These are phyloP conservation scores for Clavulina sp. DNA, from an alignment of 768 basidiomycete species.

Conservation along the genomic window DNA sequence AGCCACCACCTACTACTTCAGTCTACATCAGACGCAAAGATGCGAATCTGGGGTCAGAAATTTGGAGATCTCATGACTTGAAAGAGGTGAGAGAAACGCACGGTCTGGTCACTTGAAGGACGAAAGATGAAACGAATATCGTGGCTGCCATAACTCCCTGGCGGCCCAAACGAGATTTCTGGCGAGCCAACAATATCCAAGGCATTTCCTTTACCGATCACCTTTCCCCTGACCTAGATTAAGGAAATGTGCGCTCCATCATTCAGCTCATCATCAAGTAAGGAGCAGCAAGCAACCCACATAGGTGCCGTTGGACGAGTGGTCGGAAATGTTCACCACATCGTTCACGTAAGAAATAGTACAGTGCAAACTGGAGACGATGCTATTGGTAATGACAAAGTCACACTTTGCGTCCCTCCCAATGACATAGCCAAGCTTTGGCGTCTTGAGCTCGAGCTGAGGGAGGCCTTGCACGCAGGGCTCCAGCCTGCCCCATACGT, in stretches of 20 bases:
- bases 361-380: conserved; percentile 51
- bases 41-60: not conserved
- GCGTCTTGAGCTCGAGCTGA: conserved; percentile 46
- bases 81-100: not conserved
- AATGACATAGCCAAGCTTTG: conserved; percentile 30
- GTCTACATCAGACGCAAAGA: not conserved
- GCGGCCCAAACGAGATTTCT: conserved; percentile 67
- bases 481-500: conserved; percentile 44
- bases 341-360: conserved; percentile 41
- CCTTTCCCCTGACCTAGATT: conserved; percentile 44
- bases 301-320: conserved; percentile 59
- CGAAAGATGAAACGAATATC: conserved; percentile 18
- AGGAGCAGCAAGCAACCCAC: conserved; percentile 12
- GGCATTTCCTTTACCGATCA: conserved; percentile 38
- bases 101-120: conserved; percentile 9
- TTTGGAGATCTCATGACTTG: not conserved
- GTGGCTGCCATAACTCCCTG: conserved; percentile 64
- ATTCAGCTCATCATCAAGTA: not conserved
- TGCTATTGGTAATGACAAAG: conserved; percentile 41
- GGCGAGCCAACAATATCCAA: conserved; percentile 58
- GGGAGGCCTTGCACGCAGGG: conserved; percentile 36
- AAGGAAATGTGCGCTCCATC: not conserved
- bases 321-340: conserved; percentile 33
- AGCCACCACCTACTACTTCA: conserved; percentile 23
- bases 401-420: conserved; percentile 38